A percentile compares a stretch with the other conserved stretches of the same genome.
These are phyloP conservation scores for Mycena rebaudengoi DNA, from an alignment of 768 basidiomycete genomes.

Conservation along the genomic window DNA sequence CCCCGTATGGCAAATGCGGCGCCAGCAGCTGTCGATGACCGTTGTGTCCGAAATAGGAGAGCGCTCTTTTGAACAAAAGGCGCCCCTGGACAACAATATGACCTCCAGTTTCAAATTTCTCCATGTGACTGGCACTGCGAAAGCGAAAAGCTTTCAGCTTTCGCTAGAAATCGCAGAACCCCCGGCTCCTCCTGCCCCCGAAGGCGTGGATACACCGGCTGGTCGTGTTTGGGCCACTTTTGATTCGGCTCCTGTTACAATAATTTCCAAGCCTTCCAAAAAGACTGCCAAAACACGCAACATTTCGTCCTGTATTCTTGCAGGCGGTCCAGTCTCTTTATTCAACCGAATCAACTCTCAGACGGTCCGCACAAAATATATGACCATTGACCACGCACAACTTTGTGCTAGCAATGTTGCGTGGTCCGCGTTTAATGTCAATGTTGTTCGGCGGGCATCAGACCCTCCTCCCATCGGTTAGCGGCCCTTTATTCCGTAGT, in stretches of 20 bases:
- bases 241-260: slow-evolving; percentile 90
- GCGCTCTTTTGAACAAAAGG: slow-evolving; percentile 86
- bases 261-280: slow-evolving; percentile 97
- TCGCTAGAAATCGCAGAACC: slow-evolving; percentile 88
- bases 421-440: slow-evolving; percentile 96
- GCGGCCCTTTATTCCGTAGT: slow-evolving; percentile 59
- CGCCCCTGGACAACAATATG: slow-evolving; percentile 84
- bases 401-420: slow-evolving; percentile 89
- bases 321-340: slow-evolving; percentile 88
- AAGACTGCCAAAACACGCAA: slow-evolving; percentile 96
- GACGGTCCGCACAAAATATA: slow-evolving; percentile 96
- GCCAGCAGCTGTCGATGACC: slow-evolving; percentile 85
- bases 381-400: slow-evolving; percentile 88
- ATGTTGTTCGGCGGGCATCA: slow-evolving; percentile 80
- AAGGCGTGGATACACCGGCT: slow-evolving; percentile 53
- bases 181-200: slow-evolving; percentile 56
- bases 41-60: slow-evolving; percentile 86
- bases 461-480: slow-evolving; percentile 73
- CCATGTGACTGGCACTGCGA: slow-evolving; percentile 88
- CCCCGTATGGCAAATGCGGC: slow-evolving; percentile 84
- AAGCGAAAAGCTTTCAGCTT: slow-evolving; percentile 89
- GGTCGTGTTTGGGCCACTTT: slow-evolving; percentile 91
- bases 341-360: slow-evolving; percentile 98
- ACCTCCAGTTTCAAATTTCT: slow-evolving; percentile 91
- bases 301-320: slow-evolving; percentile 89